A percentile compares a stretch with the other conserved stretches of the same genome.
phyloP scores from a whole-genome alignment of 2,329 filamentous ascomycete species.

The Ceratocystis destructans region DNA sequence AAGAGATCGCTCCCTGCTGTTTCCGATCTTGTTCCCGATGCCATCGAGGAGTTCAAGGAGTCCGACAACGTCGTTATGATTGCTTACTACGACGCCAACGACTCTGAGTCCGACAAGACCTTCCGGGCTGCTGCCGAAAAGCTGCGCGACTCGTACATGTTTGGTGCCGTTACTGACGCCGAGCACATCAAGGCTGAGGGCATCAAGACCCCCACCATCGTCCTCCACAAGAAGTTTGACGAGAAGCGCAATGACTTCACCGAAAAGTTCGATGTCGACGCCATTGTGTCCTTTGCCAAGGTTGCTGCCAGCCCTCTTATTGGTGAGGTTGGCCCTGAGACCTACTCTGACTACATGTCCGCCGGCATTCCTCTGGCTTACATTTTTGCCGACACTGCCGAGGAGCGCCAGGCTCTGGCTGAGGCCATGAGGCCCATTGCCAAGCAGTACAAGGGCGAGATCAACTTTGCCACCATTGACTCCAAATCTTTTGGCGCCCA shows the following conservation, averaged over 20 bases:
- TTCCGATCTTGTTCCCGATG: slow-evolving; percentile 66
- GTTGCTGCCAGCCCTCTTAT: slow-evolving; percentile 76
- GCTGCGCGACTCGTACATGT: slow-evolving; percentile 82
- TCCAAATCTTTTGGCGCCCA: slow-evolving; percentile 89
- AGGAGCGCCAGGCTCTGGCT: slow-evolving; percentile 72
- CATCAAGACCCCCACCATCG: slow-evolving; percentile 71
- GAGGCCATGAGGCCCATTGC: slow-evolving; percentile 72
- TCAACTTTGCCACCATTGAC: slow-evolving; percentile 98
- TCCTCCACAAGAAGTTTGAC: slow-evolving; percentile 96
- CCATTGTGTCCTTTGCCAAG: slow-evolving; percentile 73
- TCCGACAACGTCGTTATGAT: slow-evolving; percentile 93
- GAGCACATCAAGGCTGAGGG: slow-evolving; percentile 79
- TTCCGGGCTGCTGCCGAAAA: slow-evolving; percentile 60
- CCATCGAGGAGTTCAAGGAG: slow-evolving; percentile 90
- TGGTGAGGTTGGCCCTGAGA: slow-evolving; percentile 92
- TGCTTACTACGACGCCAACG: slow-evolving; percentile 66
- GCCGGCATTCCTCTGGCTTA: slow-evolving; percentile 87
- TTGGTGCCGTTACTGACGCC: slow-evolving; percentile 74
- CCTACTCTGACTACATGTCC: slow-evolving; percentile 89
- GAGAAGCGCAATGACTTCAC: slow-evolving; percentile 82
- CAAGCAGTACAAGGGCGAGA: slow-evolving; percentile 78
- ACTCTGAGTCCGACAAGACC: slow-evolving; percentile 77
- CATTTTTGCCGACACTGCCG: slow-evolving; percentile 85
- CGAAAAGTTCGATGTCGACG: slow-evolving; percentile 67
- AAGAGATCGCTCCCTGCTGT: slow-evolving; percentile 95